phyloP scores from a whole-genome alignment of 2,329 filamentous ascomycete species.

The Cercospora sp. region DNA sequence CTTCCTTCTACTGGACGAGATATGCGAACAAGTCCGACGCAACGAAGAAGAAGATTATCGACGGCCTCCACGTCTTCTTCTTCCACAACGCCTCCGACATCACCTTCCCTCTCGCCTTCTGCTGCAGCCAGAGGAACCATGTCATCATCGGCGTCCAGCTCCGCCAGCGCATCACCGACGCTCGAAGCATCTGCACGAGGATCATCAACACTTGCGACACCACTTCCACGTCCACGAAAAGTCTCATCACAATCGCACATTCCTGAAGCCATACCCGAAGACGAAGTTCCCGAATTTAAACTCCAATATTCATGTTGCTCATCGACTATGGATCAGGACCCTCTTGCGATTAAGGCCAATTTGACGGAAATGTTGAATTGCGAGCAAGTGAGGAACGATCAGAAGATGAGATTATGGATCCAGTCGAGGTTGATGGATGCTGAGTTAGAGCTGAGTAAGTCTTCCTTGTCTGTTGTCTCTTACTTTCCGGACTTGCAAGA shows the following conservation, averaged over 20 bases:
- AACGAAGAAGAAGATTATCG: not conserved
- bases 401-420: slow-evolving; percentile 51
- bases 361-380: slow-evolving; percentile 57
- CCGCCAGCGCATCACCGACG: slow-evolving; percentile 28
- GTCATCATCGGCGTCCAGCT: slow-evolving; percentile 30
- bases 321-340: slow-evolving; percentile 32
- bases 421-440: slow-evolving; percentile 56
- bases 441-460: slow-evolving; percentile 50
- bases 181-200: slow-evolving; percentile 23
- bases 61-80: not conserved
- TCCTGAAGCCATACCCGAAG: slow-evolving; percentile 31
- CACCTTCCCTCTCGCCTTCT: slow-evolving; percentile 31
- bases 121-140: slow-evolving; percentile 25
- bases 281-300: slow-evolving; percentile 19
- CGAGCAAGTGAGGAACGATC: slow-evolving; percentile 50
- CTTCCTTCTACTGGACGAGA: not conserved
- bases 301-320: slow-evolving; percentile 8
- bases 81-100: slow-evolving; percentile 5
- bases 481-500: not conserved
- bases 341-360: slow-evolving; percentile 55
- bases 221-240: slow-evolving; percentile 10
- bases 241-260: slow-evolving; percentile 12
- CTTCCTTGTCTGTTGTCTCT: not conserved
- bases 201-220: slow-evolving; percentile 25
- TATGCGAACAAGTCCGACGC: not conserved